phyloP scores from a whole-genome alignment of 2,329 filamentous ascomycete species.

The Cercospora brassicicola region DNA sequence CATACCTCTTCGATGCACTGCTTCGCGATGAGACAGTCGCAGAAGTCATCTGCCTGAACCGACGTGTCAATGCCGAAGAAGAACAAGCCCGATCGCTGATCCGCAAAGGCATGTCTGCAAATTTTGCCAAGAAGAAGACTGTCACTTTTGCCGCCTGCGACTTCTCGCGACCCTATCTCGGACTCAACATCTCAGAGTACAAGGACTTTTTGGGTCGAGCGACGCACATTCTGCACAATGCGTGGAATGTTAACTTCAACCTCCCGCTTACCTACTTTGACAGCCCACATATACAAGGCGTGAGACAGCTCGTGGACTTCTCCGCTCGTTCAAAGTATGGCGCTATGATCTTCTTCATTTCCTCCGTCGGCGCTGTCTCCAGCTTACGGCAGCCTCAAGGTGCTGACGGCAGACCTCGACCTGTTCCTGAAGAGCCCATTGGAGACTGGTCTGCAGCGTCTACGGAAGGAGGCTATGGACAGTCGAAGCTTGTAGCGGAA shows the following conservation, averaged over 20 bases:
- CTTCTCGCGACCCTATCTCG: slow-evolving; percentile 30
- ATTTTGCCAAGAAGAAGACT: slow-evolving; percentile 24
- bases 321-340: slow-evolving; percentile 27
- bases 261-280: slow-evolving; percentile 37
- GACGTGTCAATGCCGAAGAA: slow-evolving; percentile 23
- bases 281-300: slow-evolving; percentile 33
- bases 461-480: slow-evolving; percentile 40
- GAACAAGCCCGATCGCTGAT: slow-evolving; percentile 28
- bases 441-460: slow-evolving; percentile 16
- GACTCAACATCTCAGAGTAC: slow-evolving; percentile 29
- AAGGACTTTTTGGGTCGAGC: slow-evolving; percentile 25
- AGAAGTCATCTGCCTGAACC: slow-evolving; percentile 38
- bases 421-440: slow-evolving; percentile 39
- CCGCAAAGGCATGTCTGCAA: slow-evolving; percentile 26
- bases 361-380: slow-evolving; percentile 40
- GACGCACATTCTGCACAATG: slow-evolving; percentile 40
- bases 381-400: slow-evolving; percentile 22
- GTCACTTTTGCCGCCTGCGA: slow-evolving; percentile 32
- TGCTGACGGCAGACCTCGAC: slow-evolving; percentile 2
- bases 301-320: slow-evolving; percentile 35
- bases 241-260: slow-evolving; percentile 44
- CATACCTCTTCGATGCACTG: slow-evolving; percentile 38
- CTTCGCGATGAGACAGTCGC: slow-evolving; percentile 31
- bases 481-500: slow-evolving; percentile 42
- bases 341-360: slow-evolving; percentile 42